Percentiles rank a stretch among this genome's conserved stretches.
Evolutionary conservation across 805 yeast species (phyloP).

Genomic region (Schwanniomyces polymorphus): DNA sequence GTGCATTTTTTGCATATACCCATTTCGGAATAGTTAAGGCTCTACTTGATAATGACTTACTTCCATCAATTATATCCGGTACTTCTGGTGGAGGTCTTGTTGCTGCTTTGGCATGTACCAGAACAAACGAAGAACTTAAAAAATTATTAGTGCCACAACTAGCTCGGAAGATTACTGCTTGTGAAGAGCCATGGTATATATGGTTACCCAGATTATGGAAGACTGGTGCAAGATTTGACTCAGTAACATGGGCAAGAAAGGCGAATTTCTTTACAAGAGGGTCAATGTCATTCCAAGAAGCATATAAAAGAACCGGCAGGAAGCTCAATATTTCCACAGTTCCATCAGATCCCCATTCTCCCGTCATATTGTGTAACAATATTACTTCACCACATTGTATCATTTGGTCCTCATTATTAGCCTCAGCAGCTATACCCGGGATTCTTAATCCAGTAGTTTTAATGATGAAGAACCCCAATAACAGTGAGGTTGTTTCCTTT

Average conservation of each 20-base stretch:
- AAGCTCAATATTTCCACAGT: constrained; percentile 73
- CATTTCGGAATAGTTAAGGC: constrained; percentile 80
- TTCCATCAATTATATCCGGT: constrained; percentile 72
- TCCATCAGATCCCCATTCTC: constrained; percentile 80
- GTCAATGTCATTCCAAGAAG: constrained; percentile 69
- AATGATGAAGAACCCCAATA: constrained; percentile 58
- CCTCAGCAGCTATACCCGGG: constrained; percentile 84
- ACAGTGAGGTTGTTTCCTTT: constrained; percentile 54
- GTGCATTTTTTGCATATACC: constrained; percentile 75
- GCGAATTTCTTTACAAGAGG: constrained; percentile 71
- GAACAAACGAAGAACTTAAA: constrained; percentile 66
- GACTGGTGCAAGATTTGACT: constrained; percentile 79
- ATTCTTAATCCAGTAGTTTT: constrained; percentile 76
- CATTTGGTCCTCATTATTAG: constrained; percentile 76
- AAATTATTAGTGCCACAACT: constrained; percentile 58
- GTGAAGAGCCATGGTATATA: constrained; percentile 59
- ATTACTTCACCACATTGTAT: constrained; percentile 78
- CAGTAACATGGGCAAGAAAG: constrained; percentile 72
- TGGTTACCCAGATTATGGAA: constrained; percentile 67
- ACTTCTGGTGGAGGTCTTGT: constrained; percentile 82
- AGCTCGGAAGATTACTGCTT: constrained; percentile 65
- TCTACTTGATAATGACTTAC: constrained; percentile 59
- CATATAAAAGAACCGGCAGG: constrained; percentile 66
- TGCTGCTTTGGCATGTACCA: constrained; percentile 69
- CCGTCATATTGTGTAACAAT: constrained; percentile 74